These are phyloP conservation scores for Datisca glomerata DNA, from an alignment of 306 rosid species.

Conservation along the genomic window DNA sequence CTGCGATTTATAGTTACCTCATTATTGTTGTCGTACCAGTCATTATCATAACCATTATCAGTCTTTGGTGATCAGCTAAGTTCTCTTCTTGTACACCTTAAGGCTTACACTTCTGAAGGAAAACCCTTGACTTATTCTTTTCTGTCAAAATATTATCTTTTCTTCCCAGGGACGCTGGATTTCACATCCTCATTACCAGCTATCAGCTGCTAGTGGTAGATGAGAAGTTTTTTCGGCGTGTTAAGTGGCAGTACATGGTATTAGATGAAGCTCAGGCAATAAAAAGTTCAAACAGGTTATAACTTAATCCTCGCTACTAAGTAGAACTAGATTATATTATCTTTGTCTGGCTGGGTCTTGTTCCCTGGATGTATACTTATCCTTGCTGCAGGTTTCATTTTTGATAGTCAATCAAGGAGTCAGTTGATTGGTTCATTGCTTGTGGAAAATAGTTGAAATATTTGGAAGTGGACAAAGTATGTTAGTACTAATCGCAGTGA, in stretches of 20 bases:
- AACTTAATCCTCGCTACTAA: slow-evolving; percentile 9
- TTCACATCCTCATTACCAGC: slow-evolving; percentile 92
- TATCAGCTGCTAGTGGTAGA: slow-evolving; percentile 87
- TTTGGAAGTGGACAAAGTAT: too few species aligned
- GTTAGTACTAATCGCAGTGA: too few species aligned
- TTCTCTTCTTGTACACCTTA: too few species aligned
- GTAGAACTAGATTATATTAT: slow-evolving; percentile 7
- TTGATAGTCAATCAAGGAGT: background rate
- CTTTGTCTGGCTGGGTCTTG: background rate
- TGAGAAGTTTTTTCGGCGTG: slow-evolving; percentile 80
- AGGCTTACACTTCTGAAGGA: too few species aligned
- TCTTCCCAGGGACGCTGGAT: slow-evolving; percentile 76
- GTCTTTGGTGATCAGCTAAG: too few species aligned
- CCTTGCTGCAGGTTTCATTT: background rate
- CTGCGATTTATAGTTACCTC: too few species aligned
- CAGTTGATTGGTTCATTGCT: background rate
- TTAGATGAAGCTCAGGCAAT: slow-evolving; percentile 99
- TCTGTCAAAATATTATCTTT: slow-evolving; percentile 7
- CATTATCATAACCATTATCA: background rate
- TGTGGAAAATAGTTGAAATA: too few species aligned
- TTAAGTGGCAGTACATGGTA: slow-evolving; percentile 99
- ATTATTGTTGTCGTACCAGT: too few species aligned
- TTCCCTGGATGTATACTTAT: background rate
- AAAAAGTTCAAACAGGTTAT: slow-evolving; percentile 81
- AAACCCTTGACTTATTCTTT: slow-evolving; percentile 1